Evolutionary conservation across 2,329 filamentous ascomycete genomes (phyloP), one percentile per base, ranked within the genome.

Genomic region (Aspergillus pseudonomiae): DNA sequence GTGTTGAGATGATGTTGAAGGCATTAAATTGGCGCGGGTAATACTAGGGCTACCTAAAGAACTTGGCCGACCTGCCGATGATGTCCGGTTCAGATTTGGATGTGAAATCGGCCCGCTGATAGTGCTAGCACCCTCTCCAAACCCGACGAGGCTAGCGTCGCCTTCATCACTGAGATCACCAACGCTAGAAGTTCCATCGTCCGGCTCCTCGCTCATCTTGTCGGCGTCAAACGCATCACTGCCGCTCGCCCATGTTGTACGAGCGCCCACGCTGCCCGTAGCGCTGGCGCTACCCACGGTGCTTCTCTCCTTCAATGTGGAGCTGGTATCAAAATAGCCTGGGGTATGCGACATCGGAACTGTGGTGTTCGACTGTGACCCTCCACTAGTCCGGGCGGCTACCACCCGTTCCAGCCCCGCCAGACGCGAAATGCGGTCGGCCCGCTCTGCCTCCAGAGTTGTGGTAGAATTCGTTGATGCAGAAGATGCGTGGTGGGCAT

Each of bases 341-440:
- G 89, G 86, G 64, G 83, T 75, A 59, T 82, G 79, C 10, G 73
- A 65, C 54, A 71, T 71, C 32, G 78, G 77, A 54, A 75, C 78
- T 57, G 79, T 78, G 62, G 77, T 65, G 21, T 64, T 70, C 48
- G 64, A 65, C 59, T 64, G 68, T 32, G 64, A 70, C 39, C 60
- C 60, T 78, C 79, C 71, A 52, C 71, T 74, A 34, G 86, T 83
- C 65, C 91, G 89, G 50, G 90, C 85, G n/a, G 92, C 91, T 19
- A 91, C 89, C 62, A 97, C 89, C 62, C 92, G 89, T 77, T 96
- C 93, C 43, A 97, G 87, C n/a, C 94, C 94, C 14, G 94, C 92
- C 26, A 97, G 88, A 57, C 94, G 93, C 50, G 93, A 97, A 78
- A 98, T 97, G 73, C 94, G 93, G 79, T 97, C 94, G 67, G 93